Evolutionary conservation across 345 rosid species (phyloP).

Genomic region (Murraya paniculata): DNA sequence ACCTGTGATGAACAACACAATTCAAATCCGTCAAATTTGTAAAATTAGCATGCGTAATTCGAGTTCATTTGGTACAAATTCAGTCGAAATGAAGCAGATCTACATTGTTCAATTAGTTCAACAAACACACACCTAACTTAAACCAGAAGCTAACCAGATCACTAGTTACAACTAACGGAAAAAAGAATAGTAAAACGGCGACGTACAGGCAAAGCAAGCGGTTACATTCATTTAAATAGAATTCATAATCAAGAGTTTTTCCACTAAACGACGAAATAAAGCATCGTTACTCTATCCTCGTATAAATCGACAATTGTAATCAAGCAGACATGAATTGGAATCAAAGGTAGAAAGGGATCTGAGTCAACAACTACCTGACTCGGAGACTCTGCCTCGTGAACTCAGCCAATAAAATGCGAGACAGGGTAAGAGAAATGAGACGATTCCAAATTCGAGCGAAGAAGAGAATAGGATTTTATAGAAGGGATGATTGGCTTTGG

Average conservation of each 20-base stretch:
- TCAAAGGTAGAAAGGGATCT: slow-evolving; percentile 15
- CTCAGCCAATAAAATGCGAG: slow-evolving; percentile 5
- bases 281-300: slow-evolving; percentile 8
- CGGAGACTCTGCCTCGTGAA: slow-evolving; percentile 13
- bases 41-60: neutral
- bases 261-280: slow-evolving; percentile 14
- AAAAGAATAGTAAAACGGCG: neutral
- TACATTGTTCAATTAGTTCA: neutral
- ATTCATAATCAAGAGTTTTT: neutral
- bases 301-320: slow-evolving; percentile 25
- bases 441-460: neutral
- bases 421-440: neutral
- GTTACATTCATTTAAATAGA: neutral
- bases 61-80: neutral
- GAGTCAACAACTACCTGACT: slow-evolving; percentile 21
- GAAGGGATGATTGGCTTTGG: neutral
- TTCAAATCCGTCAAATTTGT: neutral
- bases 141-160: slow-evolving; percentile 22
- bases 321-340: slow-evolving; percentile 28
- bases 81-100: slow-evolving; percentile 5
- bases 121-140: slow-evolving; percentile 22
- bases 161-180: slow-evolving; percentile 3
- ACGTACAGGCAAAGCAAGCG: neutral
- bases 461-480: slow-evolving; percentile 16
- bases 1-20: slow-evolving; percentile 31